phyloP scores from a whole-genome alignment of 306 rosid species.

The Vigna angularis region DNA sequence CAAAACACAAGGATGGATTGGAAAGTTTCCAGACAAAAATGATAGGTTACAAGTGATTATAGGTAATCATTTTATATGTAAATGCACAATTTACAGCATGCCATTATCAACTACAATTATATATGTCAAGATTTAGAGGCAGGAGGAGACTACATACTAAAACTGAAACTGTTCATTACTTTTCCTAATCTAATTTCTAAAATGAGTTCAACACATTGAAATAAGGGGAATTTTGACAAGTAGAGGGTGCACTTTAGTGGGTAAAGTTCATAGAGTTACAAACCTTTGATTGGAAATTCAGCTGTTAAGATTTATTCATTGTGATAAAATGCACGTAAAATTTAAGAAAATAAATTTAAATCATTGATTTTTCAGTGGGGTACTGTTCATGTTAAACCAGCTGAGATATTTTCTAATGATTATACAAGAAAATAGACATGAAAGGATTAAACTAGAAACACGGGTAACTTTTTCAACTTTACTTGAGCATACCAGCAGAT shows the following conservation, averaged over 20 bases:
- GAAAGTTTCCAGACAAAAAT: neutral
- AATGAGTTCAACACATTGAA: neutral
- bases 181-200: too few species aligned
- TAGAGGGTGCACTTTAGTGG: neutral
- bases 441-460: conserved; percentile 10
- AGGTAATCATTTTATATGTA: conserved; percentile 1
- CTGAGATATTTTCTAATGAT: conserved; percentile 11
- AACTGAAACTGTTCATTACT: too few species aligned
- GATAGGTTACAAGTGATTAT: neutral
- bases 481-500: conserved; percentile 60
- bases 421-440: conserved; percentile 9
- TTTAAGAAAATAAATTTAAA: neutral
- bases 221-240: conserved; percentile 3
- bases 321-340: neutral
- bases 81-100: neutral
- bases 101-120: neutral
- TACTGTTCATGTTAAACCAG: neutral
- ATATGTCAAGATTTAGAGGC: neutral
- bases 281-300: neutral
- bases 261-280: neutral
- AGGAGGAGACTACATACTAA: neutral
- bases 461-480: conserved; percentile 21
- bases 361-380: neutral
- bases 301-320: neutral
- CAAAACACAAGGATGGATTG: neutral